A percentile compares a stretch with the other conserved stretches of the same genome.
phyloP scores from a whole-genome alignment of 139 green algal genomes.

The Picochlorum sp. region DNA sequence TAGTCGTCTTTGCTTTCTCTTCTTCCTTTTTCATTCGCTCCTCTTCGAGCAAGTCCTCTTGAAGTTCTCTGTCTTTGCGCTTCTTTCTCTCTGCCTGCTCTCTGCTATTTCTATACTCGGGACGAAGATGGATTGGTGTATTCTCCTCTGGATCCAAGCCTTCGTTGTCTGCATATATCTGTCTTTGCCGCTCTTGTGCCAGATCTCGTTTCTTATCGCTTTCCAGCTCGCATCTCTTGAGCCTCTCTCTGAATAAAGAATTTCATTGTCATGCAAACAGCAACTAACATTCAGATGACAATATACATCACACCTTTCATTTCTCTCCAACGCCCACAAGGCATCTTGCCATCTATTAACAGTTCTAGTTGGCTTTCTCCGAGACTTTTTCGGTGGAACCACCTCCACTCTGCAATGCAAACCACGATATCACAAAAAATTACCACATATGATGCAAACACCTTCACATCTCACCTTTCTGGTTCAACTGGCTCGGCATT shows the following conservation, averaged over 20 bases:
- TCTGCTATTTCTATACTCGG: neutral
- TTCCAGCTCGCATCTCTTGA: neutral
- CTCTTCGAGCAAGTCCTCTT: neutral
- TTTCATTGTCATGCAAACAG: neutral
- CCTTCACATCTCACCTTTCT: neutral
- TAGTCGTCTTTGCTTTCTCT: neutral
- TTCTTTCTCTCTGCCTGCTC: neutral
- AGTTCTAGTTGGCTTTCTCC: neutral
- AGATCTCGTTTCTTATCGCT: neutral
- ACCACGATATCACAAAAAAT: neutral
- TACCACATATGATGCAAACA: neutral
- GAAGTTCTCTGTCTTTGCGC: slow-evolving; percentile 1
- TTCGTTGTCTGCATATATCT: slow-evolving; percentile 8
- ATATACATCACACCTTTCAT: neutral
- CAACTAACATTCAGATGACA: neutral
- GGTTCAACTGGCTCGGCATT: neutral
- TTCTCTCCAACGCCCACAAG: neutral
- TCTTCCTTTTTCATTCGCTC: slow-evolving; percentile 1
- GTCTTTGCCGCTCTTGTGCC: neutral
- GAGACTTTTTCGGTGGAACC: neutral
- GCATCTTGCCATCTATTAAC: neutral
- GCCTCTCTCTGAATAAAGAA: neutral
- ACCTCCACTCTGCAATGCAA: slow-evolving; percentile 3
- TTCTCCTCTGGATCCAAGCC: neutral
- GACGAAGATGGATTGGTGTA: neutral